Base-by-base conservation (phyloP, 2,329 filamentous ascomycete species). In the Cercospora canescens region DNA sequence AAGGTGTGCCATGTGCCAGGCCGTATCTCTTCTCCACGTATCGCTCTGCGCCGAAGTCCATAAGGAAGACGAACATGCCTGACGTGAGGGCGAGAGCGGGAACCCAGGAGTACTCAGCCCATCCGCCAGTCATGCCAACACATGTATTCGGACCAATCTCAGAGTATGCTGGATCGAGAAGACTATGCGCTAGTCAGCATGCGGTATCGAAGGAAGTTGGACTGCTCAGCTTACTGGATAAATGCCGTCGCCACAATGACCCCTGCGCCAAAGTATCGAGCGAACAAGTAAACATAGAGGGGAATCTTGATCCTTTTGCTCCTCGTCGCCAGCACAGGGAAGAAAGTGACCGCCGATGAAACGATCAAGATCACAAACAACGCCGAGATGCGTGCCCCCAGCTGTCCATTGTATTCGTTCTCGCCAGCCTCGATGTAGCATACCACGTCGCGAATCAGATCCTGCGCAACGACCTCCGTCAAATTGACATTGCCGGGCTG, bases 371-470 rank as follows among this genome's bases (percentile, higher is more conserved):
- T 81, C 39, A 83, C 81, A 67, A 83, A 83, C 60, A 83, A 71
- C 24, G 82, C 73, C 26, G 73, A 83, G 71, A 81, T 76, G 3
- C 81, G 79, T 1, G 77, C 78, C 8, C 81, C 81, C 1, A 83
- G 67, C 4, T 75, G 78, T 24, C 86, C 86, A 69, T 87, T 79
- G 70, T 87, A 88, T 21, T 87, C 82, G 70, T 87, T 87, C 14
- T 60, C 54, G 11, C 64, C 68, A 6, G 59, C 62, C 9, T 67
- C 59, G n/a, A 72, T 55, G 50, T 65, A 72, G 66, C 70, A 72
- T 21, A 67, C 58, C 39, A 72, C 61, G 30, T 70, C 56, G 6
- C 39, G 34, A 11, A 59, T 48, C 12, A 69, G 52, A 16, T 57
- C 63, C 8, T 67, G 54, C 24, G 59, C 54, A 5, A 66, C 62